Base-by-base conservation (phyloP, 352 stramenopile genomes). In the Phytopythium cucurbitacearum region DNA sequence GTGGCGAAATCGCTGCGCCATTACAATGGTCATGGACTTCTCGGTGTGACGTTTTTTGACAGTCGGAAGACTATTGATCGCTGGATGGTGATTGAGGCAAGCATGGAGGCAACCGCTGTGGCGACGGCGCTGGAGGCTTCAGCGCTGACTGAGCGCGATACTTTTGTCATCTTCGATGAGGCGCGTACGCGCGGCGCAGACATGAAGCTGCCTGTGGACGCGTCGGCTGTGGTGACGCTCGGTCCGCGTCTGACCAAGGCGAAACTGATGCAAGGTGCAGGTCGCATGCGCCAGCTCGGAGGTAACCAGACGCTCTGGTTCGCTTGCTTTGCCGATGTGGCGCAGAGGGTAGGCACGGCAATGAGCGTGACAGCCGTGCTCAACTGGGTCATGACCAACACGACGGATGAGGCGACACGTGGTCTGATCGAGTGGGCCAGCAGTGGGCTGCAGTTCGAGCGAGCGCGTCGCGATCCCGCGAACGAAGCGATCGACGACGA, bases 141-240 rank as follows among this genome's bases (percentile, higher is more conserved):
- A 7, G 67, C 85, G 3, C 75, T 97, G 16, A 58, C 60, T 0
- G 89, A 96, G 45, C 60, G 73, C n/a, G 78, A 96, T 40, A 82
- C 85, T 4, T 97, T 97, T 65, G 85, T 90, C 15, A 84, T 97
- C 42, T 97, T 97, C 64, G 89, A 97, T 61, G 89, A 98, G 44
- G 83, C 86, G 7, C 83, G 86, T 1, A 92, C 87, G 40, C 71
- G 89, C 46, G 89, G 89, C 0, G 84, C 89, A 0, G 90, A 97
- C 58, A 85, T 98, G 73, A 96, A 97, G 59, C 59, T 97, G 3
- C 53, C 62, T 12, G n/a, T 54, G 12, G 42, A 91, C 7, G 82
- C 84, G 4, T 51, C 85, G 5, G 89, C 86, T 9, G 51, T 96
- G 47, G 47, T 97, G 16, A 97, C 89, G 2, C 64, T 97, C 0